phyloP scores from a whole-genome alignment of 75 land plant species.

The Picea glauca region DNA sequence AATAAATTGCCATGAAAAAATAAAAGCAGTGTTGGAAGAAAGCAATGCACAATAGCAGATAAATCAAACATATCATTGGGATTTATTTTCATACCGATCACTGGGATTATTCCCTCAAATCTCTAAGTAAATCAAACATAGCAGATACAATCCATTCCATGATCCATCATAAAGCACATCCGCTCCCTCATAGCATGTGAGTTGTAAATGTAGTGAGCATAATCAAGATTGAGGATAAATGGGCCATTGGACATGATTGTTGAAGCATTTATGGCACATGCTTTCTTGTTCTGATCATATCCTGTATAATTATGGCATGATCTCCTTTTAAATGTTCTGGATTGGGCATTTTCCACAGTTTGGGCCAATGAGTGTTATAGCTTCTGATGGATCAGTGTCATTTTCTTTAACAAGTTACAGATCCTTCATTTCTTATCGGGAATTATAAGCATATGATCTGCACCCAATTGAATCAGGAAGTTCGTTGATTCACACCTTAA shows the following conservation, averaged over 20 bases:
- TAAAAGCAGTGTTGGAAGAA: constrained; percentile 72
- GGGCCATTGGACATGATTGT: too few relatives aligned
- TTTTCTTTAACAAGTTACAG: constrained; percentile 30
- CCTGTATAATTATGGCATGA: constrained; percentile 76
- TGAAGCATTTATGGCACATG: constrained; percentile 85
- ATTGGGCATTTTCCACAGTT: constrained; percentile 45
- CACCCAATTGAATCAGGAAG: constrained; percentile 62
- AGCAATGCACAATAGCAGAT: constrained; percentile 75
- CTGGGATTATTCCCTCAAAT: constrained; percentile 85
- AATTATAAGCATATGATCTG: constrained; percentile 65
- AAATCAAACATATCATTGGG: constrained; percentile 61
- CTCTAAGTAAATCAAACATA: constrained; percentile 91
- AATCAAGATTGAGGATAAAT: too few relatives aligned
- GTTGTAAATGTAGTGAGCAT: too few relatives aligned
- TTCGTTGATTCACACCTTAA: constrained; percentile 64
- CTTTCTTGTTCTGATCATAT: constrained; percentile 87
- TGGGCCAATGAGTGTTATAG: constrained; percentile 75
- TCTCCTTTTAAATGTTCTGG: constrained; percentile 50
- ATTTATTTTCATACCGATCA: constrained; percentile 72
- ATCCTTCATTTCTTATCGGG: constrained; percentile 57
- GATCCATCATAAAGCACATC: neutral
- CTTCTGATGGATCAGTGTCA: constrained; percentile 31
- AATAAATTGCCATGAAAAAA: constrained; percentile 8
- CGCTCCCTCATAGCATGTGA: too few relatives aligned
- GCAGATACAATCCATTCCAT: constrained; percentile 64